Percentiles rank a stretch among this genome's conserved stretches.
Conservation (phyloP, 2,329 filamentous ascomycete species). For the Grosmannia serpens region DNA sequence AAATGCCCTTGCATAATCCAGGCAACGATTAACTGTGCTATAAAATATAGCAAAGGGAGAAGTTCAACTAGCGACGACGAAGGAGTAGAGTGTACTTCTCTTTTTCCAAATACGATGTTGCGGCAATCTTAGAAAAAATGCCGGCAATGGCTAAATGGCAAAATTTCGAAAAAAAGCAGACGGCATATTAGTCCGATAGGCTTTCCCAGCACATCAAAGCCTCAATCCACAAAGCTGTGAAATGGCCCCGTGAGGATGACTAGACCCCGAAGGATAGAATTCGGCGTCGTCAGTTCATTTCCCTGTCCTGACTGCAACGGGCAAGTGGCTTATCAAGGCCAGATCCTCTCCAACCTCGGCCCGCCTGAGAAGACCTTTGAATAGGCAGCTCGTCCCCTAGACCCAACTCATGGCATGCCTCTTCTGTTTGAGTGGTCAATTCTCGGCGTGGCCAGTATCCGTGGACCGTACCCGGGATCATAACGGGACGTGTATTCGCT, state of each 20-base stretch:
- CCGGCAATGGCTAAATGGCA: neutral
- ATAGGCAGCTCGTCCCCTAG: neutral
- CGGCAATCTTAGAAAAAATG: neutral
- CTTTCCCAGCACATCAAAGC: neutral
- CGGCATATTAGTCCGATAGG: neutral
- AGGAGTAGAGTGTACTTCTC: no score
- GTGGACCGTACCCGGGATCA: neutral
- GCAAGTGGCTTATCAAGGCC: neutral
- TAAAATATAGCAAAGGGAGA: no score
- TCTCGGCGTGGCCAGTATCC: neutral
- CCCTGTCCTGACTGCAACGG: neutral
- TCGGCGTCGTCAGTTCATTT: neutral
- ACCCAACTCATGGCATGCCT: neutral
- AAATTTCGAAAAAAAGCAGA: neutral
- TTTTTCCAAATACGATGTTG: neutral
- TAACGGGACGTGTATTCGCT: neutral
- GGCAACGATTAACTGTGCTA: no score
- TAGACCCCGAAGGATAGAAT: neutral
- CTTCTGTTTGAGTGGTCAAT: neutral
- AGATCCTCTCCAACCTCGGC: neutral
- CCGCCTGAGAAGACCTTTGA: neutral
- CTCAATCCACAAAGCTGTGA: neutral
- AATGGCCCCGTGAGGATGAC: neutral
- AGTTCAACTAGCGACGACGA: no score
- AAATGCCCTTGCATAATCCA: neutral